These are phyloP conservation scores for Talaromyces atroroseus DNA, from an alignment of 2,329 filamentous ascomycete genomes.

Conservation along the genomic window DNA sequence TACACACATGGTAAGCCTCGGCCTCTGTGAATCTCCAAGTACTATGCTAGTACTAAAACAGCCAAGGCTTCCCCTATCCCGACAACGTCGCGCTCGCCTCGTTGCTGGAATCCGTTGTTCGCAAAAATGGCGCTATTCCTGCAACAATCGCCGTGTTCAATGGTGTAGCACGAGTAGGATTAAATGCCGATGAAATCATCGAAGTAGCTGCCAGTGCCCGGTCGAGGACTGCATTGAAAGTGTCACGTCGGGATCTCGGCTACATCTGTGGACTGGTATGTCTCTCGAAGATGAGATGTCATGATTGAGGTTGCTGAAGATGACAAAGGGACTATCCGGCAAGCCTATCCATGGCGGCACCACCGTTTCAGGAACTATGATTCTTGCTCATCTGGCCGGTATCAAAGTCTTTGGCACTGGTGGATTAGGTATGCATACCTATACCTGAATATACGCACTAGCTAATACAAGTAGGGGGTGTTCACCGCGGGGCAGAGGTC, in stretches of 20 bases:
- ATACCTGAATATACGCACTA: not conserved
- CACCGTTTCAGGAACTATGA: slow-evolving; percentile 88
- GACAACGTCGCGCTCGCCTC: slow-evolving; percentile 71
- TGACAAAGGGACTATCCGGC: slow-evolving; percentile 55
- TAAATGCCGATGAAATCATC: slow-evolving; percentile 65
- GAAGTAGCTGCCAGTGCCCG: slow-evolving; percentile 62
- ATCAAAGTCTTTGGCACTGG: slow-evolving; percentile 94
- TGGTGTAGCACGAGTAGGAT: slow-evolving; percentile 74
- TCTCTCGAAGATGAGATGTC: not conserved
- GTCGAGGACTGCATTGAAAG: slow-evolving; percentile 66
- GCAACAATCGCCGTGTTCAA: slow-evolving; percentile 86
- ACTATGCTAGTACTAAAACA: not conserved
- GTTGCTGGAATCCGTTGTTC: slow-evolving; percentile 73
- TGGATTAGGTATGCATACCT: slow-evolving; percentile 57
- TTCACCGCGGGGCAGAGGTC: slow-evolving; percentile 80
- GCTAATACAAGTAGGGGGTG: slow-evolving; percentile 54
- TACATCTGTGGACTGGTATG: slow-evolving; percentile 70
- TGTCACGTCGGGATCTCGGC: slow-evolving; percentile 80
- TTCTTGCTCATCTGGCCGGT: slow-evolving; percentile 77
- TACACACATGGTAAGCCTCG: slow-evolving; percentile 75
- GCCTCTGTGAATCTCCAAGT: not conserved
- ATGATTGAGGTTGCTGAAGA: slow-evolving; percentile 8
- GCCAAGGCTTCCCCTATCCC: slow-evolving; percentile 61
- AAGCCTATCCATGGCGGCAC: slow-evolving; percentile 78
- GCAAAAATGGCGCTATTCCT: slow-evolving; percentile 73